Percentiles rank a stretch among this genome's conserved stretches.
Evolutionary conservation across 768 basidiomycete genomes (phyloP).

Genomic region (Serendipita vermifera): DNA sequence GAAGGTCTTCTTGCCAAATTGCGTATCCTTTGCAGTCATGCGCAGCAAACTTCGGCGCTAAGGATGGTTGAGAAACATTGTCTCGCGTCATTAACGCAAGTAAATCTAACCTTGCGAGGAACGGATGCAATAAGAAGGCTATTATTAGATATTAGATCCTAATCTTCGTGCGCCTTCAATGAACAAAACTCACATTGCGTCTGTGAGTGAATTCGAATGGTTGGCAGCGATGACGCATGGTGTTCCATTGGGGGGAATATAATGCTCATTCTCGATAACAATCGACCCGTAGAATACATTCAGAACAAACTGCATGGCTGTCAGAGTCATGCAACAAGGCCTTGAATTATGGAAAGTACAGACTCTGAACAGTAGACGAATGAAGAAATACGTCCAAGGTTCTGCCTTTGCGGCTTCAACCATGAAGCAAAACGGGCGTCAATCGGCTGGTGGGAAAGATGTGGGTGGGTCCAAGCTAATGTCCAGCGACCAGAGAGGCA

Average conservation of each 20-base stretch:
- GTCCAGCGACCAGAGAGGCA: too few relatives aligned
- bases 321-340: conserved; percentile 7
- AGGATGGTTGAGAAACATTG: background rate
- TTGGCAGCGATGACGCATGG: conserved; percentile 80
- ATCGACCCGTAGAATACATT: conserved; percentile 87
- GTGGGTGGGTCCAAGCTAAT: too few relatives aligned
- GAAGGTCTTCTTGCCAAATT: conserved; percentile 71
- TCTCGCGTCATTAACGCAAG: background rate
- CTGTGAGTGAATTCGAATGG: conserved; percentile 75
- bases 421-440: conserved; percentile 19
- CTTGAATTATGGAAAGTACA: background rate
- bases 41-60: conserved; percentile 70
- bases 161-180: background rate
- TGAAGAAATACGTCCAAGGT: conserved; percentile 53
- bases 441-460: conserved; percentile 14
- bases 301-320: conserved; percentile 45
- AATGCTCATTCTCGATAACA: conserved; percentile 63
- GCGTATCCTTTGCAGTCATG: conserved; percentile 77
- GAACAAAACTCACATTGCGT: conserved; percentile 52
- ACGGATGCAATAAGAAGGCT: conserved; percentile 66
- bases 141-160: background rate
- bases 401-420: conserved; percentile 29
- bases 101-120: conserved; percentile 42
- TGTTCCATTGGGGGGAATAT: conserved; percentile 56
- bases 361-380: conserved; percentile 30